Evolutionary conservation across 306 rosid genomes (phyloP).

Genomic region (Fagus crenata): DNA sequence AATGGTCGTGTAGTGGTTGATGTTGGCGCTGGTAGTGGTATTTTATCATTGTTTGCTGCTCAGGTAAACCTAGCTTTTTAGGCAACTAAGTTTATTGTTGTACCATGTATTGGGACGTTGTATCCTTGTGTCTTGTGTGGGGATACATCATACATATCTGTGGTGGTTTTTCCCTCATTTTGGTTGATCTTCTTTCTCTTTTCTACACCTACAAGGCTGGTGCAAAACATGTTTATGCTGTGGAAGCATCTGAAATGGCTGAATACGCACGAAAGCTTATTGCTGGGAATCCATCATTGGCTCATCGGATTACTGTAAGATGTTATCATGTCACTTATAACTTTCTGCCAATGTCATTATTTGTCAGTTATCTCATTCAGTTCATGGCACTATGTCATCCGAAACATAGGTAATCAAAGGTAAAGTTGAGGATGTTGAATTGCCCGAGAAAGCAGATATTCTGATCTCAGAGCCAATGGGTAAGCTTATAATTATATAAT

Average conservation of each 20-base stretch:
- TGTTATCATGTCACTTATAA: background rate
- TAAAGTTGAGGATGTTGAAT: slow-evolving; percentile 82
- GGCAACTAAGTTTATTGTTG: slow-evolving; percentile 15
- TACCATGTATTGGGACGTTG: background rate
- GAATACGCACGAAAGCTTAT: slow-evolving; percentile 83
- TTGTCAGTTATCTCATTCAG: slow-evolving; percentile 13
- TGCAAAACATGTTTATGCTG: slow-evolving; percentile 97
- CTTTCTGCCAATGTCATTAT: background rate
- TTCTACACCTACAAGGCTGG: slow-evolving; percentile 65
- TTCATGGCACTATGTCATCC: slow-evolving; percentile 3
- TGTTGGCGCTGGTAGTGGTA: slow-evolving; percentile 99
- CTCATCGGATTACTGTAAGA: slow-evolving; percentile 86
- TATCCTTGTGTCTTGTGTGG: slow-evolving; percentile 5
- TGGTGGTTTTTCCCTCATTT: background rate
- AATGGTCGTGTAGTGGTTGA: slow-evolving; percentile 86
- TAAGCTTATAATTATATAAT: slow-evolving; percentile 31
- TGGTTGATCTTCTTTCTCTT: background rate
- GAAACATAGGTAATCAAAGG: slow-evolving; percentile 78
- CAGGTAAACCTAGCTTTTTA: slow-evolving; percentile 57
- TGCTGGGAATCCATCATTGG: slow-evolving; percentile 76
- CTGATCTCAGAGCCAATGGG: slow-evolving; percentile 99
- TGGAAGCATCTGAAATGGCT: slow-evolving; percentile 99
- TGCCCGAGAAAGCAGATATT: slow-evolving; percentile 95
- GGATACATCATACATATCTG: background rate
- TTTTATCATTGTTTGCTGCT: slow-evolving; percentile 94